Base-by-base conservation (phyloP, 2,329 filamentous ascomycete genomes). In the Botrytis medusae region DNA sequence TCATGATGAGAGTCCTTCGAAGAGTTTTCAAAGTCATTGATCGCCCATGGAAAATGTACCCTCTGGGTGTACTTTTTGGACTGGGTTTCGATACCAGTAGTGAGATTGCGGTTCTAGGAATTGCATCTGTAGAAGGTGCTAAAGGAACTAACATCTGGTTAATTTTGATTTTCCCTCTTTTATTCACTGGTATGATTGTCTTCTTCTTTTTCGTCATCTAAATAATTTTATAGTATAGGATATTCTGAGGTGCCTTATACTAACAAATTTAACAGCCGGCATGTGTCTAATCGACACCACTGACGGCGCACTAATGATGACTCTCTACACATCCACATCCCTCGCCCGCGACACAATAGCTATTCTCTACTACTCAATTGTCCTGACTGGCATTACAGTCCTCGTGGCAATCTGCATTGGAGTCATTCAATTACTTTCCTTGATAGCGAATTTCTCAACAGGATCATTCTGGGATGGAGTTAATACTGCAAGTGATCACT, bases 231-330 rank as follows among this genome's bases (percentile, higher is more conserved):
- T 14, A 40, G 18, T 7, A 8, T n/a, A 14, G 25, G 18, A 16
- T 14, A 12, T 5, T 22, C 0, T 44, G 18, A 32, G 12, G 14
- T 9, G 44, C 32, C 4, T 29, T 25, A 25, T 16, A 32, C 59
- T 59, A 48, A 60, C 18, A 40, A 18, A 25, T 42, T 1, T 32
- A 71, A 20, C 67, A 91, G 93, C 92, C 0, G 96, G 94, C 74
- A 98, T 99, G 96, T 98, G 95, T 81, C 87, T 98, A 34, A 85
- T 98, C 9, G 96, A 98, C 82, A 98, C 95, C 0, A 92, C 91
- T 0, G 96, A 98, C 78, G 95, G 95, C 37, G 95, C 95, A 1
- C 86, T 98, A 32, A 98, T 98, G 95, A 95, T 97, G 89, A 91
- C 92, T 0, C 86, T 98, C 1, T 98, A 99, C 83, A 94, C 95